Conservation (phyloP, 2,329 filamentous ascomycete species). For the Diaporthe velutina region DNA sequence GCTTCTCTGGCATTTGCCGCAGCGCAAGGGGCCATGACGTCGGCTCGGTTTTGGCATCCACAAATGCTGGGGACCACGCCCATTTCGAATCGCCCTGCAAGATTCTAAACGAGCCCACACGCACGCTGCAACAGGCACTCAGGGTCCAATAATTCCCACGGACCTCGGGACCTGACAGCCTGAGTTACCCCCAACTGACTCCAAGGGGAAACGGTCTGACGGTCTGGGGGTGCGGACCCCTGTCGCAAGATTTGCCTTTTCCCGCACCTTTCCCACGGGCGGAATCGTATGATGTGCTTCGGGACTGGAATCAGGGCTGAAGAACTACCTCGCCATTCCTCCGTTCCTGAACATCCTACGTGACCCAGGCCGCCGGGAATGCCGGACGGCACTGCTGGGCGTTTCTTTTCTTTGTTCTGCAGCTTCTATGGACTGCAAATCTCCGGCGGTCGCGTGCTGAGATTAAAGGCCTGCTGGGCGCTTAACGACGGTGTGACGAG, state of each 20-base stretch:
- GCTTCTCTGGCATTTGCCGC: not conserved
- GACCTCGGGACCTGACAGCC: conserved; percentile 3
- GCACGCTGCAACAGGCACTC: not conserved
- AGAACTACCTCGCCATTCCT: conserved; percentile 6
- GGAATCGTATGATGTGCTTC: conserved; percentile 21
- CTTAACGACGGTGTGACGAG: not conserved
- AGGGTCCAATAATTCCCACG: not conserved
- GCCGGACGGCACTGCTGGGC: not conserved
- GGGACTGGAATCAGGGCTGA: conserved; percentile 3
- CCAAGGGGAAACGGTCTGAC: not conserved
- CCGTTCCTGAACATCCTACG: not conserved
- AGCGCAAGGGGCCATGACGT: not conserved
- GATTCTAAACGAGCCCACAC: conserved; percentile 2
- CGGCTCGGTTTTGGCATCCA: not conserved
- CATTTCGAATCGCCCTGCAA: conserved; percentile 7
- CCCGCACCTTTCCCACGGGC: not conserved
- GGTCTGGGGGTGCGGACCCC: conserved; percentile 10
- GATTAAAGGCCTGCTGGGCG: not conserved
- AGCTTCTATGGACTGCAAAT: not conserved
- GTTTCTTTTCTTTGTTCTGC: not conserved
- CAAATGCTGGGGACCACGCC: not conserved
- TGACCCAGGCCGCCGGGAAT: not conserved
- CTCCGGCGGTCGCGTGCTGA: conserved; percentile 3
- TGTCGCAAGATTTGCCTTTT: conserved; percentile 4
- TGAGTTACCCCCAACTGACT: not conserved